Evolutionary conservation across 2,329 filamentous ascomycete genomes (phyloP).

Genomic region (Microsporum canis): DNA sequence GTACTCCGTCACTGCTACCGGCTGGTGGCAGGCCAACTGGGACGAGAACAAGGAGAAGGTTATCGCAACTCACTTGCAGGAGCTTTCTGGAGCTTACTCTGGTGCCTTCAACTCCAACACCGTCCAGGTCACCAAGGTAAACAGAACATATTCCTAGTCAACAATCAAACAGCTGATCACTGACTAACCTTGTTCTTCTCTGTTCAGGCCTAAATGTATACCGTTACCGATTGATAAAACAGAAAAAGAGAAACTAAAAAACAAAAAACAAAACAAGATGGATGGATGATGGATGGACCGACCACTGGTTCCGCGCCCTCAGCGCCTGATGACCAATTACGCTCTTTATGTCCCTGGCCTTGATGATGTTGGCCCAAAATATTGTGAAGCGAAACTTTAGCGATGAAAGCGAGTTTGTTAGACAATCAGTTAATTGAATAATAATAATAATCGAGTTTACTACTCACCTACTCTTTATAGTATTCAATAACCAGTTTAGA

Average conservation of each 20-base stretch:
- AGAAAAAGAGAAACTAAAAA: neutral
- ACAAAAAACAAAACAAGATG: neutral
- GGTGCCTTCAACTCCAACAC: conserved; percentile 21
- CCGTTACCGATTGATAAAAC: neutral
- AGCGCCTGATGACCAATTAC: neutral
- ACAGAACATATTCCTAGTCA: neutral
- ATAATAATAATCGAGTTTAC: neutral
- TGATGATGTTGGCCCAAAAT: neutral
- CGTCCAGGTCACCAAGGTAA: conserved; percentile 7
- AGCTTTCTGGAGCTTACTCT: conserved; percentile 13
- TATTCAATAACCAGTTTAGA: neutral
- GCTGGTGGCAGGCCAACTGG: conserved; percentile 30
- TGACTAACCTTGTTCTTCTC: neutral
- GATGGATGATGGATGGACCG: neutral
- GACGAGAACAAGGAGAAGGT: conserved; percentile 17
- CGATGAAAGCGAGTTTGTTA: neutral
- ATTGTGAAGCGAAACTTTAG: neutral
- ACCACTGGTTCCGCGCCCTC: neutral
- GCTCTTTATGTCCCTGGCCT: neutral
- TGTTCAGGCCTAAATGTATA: neutral
- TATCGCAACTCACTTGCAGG: conserved; percentile 16
- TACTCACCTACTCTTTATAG: neutral
- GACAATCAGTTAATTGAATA: neutral
- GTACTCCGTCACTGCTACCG: conserved; percentile 25
- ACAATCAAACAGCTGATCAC: neutral